Evolutionary conservation across 148 eudicot genomes (phyloP).

Genomic region (Camellia sinensis): DNA sequence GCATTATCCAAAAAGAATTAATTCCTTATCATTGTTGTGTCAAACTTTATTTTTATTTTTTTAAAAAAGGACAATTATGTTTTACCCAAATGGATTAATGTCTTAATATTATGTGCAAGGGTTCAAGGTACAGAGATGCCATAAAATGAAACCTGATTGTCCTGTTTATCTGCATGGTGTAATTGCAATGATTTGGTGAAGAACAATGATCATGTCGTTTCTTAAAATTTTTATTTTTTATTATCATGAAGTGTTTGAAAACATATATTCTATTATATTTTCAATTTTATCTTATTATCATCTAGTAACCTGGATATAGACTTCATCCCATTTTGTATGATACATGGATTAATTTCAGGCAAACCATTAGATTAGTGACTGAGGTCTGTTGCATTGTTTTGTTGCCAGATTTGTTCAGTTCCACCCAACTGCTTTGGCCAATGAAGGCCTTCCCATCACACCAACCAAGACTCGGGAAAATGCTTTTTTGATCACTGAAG

Average conservation of each 20-base stretch:
- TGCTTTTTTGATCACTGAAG: slow-evolving; percentile 88
- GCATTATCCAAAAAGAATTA: neutral
- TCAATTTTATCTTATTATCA: neutral
- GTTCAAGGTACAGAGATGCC: neutral
- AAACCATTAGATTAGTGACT: neutral
- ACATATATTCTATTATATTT: neutral
- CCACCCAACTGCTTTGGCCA: slow-evolving; percentile 95
- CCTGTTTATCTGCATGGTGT: neutral
- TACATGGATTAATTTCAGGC: neutral
- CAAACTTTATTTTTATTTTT: neutral
- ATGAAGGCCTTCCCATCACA: slow-evolving; percentile 73
- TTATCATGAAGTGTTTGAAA: neutral
- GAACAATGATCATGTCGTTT: neutral
- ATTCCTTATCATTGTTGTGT: neutral
- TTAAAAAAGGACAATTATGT: neutral
- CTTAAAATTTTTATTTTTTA: neutral
- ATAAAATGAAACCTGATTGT: neutral
- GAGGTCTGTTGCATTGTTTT: neutral
- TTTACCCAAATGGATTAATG: neutral
- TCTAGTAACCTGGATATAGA: neutral
- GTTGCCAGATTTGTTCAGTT: slow-evolving; percentile 85
- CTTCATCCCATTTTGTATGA: neutral
- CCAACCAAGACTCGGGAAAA: slow-evolving; percentile 71
- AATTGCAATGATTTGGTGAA: slow-evolving; percentile 5
- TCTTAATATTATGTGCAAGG: neutral